Evolutionary conservation across 768 basidiomycete species (phyloP), one percentile per base, ranked within the genome.

Genomic region (Boletus rex-veris): DNA sequence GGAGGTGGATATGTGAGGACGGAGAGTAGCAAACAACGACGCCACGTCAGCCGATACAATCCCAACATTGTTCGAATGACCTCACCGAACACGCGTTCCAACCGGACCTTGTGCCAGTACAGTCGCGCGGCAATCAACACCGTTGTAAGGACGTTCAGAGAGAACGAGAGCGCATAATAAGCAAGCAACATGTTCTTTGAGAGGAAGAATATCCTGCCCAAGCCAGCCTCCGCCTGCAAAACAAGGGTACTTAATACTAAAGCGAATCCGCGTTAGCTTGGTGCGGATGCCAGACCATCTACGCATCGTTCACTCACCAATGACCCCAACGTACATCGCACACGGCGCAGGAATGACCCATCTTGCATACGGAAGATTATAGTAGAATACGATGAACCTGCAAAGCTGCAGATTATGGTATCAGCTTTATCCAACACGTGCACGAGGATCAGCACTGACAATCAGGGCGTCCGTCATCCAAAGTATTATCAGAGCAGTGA

Each of bases 381-480:
- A 44, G 50, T 67, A 67, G 24, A 67, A 61, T 39, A 61, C 9
- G 28, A 67, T 45, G 45, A 69, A 68, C 24, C 65, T 61, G 41
- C 45, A 66, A 31, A 67, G 54, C 65, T 66, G 21, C 7, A 41
- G 7, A 30, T 2, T 3, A 2, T 9, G 8, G 30, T 14, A 35
- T 60, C 30, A 69, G 44, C 14, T 19, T 21, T 12, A 24, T 7
- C 7, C 6, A 7, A 39, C 33, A 18, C 3, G 7, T 38, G 33
- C 4, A 38, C 11, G 8, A 53, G 15, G 55, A 33, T 19, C 2
- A 10, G 40, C 1, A 63, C 66, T 50, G 8, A 70, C 66, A 11
- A 69, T 68, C 31, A 68, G 36, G 5, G 53, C 63, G 43, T 68
- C 69, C 47, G 67, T 64, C 67, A 68, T 58, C 66, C 67, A 68